Conservation (phyloP, 2,329 filamentous ascomycete genomes). For the Metarhizium humberi region DNA sequence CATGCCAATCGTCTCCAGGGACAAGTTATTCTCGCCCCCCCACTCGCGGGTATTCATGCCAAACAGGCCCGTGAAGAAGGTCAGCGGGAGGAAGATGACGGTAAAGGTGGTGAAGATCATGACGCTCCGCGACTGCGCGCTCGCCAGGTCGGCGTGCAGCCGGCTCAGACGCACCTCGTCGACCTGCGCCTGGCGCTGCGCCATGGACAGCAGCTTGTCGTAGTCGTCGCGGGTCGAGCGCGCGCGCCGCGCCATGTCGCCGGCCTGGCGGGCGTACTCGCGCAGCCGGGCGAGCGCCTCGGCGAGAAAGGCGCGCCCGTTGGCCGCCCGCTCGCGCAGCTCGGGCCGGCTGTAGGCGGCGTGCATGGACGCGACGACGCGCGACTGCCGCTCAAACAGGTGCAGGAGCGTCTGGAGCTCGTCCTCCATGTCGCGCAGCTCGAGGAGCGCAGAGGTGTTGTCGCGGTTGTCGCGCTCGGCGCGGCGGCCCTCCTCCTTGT, state of each 20-base stretch:
- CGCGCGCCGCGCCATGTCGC: conserved; percentile 50
- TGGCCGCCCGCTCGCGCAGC: conserved; percentile 29
- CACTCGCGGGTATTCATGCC: conserved; percentile 57
- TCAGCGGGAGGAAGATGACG: conserved; percentile 54
- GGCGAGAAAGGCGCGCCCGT: conserved; percentile 41
- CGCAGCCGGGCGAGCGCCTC: conserved; percentile 43
- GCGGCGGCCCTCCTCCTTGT: conserved; percentile 30
- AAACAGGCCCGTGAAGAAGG: conserved; percentile 56
- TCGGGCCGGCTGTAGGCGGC: conserved; percentile 31
- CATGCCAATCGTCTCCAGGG: conserved; percentile 34
- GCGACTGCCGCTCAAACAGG: conserved; percentile 48
- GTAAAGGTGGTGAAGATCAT: conserved; percentile 59
- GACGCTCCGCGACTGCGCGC: conserved; percentile 51
- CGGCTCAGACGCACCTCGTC: conserved; percentile 56
- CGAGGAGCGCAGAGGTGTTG: conserved; percentile 52
- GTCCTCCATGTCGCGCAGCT: conserved; percentile 55
- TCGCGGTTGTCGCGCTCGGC: conserved; percentile 50
- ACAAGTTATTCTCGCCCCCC: conserved; percentile 38
- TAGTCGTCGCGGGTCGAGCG: conserved; percentile 51
- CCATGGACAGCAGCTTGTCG: conserved; percentile 57
- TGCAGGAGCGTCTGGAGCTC: conserved; percentile 48
- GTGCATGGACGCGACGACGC: conserved; percentile 38
- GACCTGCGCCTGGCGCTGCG: conserved; percentile 57
- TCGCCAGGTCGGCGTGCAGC: conserved; percentile 53
- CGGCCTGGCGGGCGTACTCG: conserved; percentile 44